Conservation (phyloP, 306 rosid species). For the Citrullus mucosospermus region DNA sequence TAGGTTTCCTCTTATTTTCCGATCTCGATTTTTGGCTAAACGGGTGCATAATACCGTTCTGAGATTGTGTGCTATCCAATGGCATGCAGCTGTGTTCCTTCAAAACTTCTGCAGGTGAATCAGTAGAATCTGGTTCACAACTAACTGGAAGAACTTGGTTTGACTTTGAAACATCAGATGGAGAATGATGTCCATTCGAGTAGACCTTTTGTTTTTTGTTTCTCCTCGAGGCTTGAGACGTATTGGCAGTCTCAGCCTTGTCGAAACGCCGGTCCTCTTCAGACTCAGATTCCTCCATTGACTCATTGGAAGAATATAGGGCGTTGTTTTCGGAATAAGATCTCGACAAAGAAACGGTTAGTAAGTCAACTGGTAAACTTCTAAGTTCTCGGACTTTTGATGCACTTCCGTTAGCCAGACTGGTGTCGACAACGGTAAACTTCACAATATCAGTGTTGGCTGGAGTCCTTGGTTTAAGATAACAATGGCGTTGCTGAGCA, state of each 20-base stretch:
- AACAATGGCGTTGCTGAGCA: conserved; percentile 56
- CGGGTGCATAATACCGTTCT: neutral
- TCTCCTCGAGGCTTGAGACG: neutral
- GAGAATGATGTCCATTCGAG: neutral
- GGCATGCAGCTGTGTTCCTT: neutral
- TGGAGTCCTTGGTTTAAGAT: conserved; percentile 80
- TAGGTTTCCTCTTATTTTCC: neutral
- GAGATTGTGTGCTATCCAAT: neutral
- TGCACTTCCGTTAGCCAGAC: conserved; percentile 35
- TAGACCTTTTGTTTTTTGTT: neutral
- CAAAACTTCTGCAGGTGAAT: conserved; percentile 3
- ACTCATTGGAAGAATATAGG: neutral
- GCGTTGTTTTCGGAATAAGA: conserved; percentile 20
- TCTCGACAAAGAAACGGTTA: conserved; percentile 17
- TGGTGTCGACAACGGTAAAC: conserved; percentile 85
- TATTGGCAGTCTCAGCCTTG: neutral
- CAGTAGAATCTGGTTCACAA: neutral
- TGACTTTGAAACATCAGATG: neutral
- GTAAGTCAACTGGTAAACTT: conserved; percentile 45
- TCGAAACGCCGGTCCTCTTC: neutral
- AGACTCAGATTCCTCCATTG: conserved; percentile 27
- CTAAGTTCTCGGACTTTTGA: conserved; percentile 50
- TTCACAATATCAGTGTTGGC: conserved; percentile 32
- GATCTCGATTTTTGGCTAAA: neutral
- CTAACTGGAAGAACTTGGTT: neutral